phyloP scores from a whole-genome alignment of 768 basidiomycete genomes.

The Boletus vinaceobasis region DNA sequence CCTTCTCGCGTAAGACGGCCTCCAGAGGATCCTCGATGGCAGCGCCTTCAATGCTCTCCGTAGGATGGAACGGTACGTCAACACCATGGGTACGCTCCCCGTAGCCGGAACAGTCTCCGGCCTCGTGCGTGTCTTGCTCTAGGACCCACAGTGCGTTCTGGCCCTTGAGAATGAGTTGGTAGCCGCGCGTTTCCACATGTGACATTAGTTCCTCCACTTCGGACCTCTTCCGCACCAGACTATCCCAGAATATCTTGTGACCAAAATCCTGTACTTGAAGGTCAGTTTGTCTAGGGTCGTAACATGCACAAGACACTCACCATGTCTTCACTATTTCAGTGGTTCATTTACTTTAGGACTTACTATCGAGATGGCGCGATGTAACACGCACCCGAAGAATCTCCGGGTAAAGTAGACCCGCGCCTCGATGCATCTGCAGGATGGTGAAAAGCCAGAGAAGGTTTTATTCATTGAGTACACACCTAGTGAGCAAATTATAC shows the following conservation, averaged over 20 bases:
- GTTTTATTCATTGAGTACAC: not conserved
- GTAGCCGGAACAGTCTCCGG: constrained; percentile 21
- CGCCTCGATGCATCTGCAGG: constrained; percentile 36
- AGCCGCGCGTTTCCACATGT: constrained; percentile 33
- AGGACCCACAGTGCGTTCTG: constrained; percentile 40
- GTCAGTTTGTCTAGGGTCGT: not conserved
- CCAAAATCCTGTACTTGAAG: constrained; percentile 35
- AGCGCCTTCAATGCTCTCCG: not conserved
- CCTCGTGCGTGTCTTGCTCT: constrained; percentile 17
- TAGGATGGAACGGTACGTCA: constrained; percentile 9
- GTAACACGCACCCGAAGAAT: constrained; percentile 37
- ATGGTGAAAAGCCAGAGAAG: not conserved
- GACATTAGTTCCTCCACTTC: constrained; percentile 31
- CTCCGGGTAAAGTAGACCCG: constrained; percentile 37
- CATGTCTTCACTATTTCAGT: constrained; percentile 22
- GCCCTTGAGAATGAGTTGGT: constrained; percentile 32
- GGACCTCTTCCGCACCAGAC: constrained; percentile 29
- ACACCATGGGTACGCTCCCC: constrained; percentile 8
- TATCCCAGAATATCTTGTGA: constrained; percentile 37
- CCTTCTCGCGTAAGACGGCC: constrained; percentile 33
- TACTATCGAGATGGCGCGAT: not conserved
- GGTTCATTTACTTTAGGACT: not conserved
- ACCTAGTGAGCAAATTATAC: constrained; percentile 35
- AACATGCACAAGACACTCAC: not conserved
- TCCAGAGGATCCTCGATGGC: constrained; percentile 33